Percentiles rank a stretch among this genome's conserved stretches.
phyloP scores from a whole-genome alignment of 2,329 filamentous ascomycete genomes.

The Venturia asperata region DNA sequence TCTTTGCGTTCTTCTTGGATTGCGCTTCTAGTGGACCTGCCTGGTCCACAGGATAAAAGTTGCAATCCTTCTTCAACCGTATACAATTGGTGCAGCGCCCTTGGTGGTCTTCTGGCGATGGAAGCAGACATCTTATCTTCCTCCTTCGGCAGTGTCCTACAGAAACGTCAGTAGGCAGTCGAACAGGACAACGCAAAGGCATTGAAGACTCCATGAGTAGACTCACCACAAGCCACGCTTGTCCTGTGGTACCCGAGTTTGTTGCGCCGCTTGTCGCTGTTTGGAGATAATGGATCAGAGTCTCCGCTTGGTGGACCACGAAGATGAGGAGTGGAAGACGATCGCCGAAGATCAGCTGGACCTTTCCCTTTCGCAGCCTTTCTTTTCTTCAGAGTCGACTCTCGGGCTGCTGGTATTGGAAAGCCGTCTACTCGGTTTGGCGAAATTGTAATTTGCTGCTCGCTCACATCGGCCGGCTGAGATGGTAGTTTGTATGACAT shows the following conservation, averaged over 20 bases:
- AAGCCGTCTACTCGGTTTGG: background rate
- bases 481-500: constrained; percentile 15
- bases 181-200: constrained; percentile 20
- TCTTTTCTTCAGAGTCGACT: constrained; percentile 28
- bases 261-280: constrained; percentile 67
- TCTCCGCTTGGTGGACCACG: constrained; percentile 34
- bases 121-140: constrained; percentile 78
- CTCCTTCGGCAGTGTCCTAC: constrained; percentile 83
- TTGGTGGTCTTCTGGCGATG: constrained; percentile 63
- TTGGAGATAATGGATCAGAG: constrained; percentile 39
- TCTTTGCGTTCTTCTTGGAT: constrained; percentile 27
- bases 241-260: constrained; percentile 94
- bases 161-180: constrained; percentile 15
- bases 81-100: constrained; percentile 89
- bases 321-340: constrained; percentile 43
- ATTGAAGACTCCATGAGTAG: constrained; percentile 18
- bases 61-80: constrained; percentile 87
- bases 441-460: background rate
- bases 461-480: constrained; percentile 4
- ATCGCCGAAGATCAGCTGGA: constrained; percentile 36
- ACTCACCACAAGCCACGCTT: constrained; percentile 91
- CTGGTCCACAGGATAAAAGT: constrained; percentile 84
- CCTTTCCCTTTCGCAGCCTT: constrained; percentile 35
- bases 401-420: background rate
- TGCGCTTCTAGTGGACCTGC: constrained; percentile 44